Conservation (phyloP, 805 yeast species). For the Candida krabiensis region DNA sequence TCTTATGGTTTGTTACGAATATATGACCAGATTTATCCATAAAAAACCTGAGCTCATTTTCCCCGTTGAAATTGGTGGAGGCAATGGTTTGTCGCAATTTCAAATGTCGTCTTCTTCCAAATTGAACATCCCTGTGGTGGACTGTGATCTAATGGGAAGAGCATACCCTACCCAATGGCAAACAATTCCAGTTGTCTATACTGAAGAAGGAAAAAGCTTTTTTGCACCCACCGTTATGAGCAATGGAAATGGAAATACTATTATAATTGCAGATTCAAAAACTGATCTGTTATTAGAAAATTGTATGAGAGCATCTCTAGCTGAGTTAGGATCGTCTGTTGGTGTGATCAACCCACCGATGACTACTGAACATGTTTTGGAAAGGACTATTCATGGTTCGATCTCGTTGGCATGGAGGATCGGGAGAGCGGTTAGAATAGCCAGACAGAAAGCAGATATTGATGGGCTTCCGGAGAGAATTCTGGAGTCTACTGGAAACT, state of each 20-base stretch:
- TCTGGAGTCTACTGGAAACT: constrained; percentile 36
- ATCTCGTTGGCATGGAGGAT: constrained; percentile 48
- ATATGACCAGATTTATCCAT: constrained; percentile 29
- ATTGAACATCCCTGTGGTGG: constrained; percentile 32
- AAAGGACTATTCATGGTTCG: constrained; percentile 27
- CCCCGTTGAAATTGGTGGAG: constrained; percentile 46
- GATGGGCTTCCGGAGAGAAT: constrained; percentile 36
- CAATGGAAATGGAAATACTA: constrained; percentile 43
- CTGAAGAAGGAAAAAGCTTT: constrained; percentile 19
- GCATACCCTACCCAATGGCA: constrained; percentile 48
- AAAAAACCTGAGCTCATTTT: constrained; percentile 35
- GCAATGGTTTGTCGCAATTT: constrained; percentile 38
- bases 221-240: constrained; percentile 26
- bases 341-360: constrained; percentile 37
- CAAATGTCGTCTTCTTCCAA: constrained; percentile 22
- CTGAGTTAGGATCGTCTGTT: constrained; percentile 41
- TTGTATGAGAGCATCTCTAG: constrained; percentile 40
- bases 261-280: constrained; percentile 34
- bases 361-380: constrained; percentile 17
- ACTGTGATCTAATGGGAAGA: constrained; percentile 49
- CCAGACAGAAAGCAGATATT: constrained; percentile 38
- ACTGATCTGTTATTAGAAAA: constrained; percentile 37
- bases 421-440: constrained; percentile 43
- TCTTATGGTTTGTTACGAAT: constrained; percentile 31
- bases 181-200: constrained; percentile 34